Percentiles rank a stretch among this genome's conserved stretches.
phyloP scores from a whole-genome alignment of 306 rosid genomes.

The Glycine tomentella region DNA sequence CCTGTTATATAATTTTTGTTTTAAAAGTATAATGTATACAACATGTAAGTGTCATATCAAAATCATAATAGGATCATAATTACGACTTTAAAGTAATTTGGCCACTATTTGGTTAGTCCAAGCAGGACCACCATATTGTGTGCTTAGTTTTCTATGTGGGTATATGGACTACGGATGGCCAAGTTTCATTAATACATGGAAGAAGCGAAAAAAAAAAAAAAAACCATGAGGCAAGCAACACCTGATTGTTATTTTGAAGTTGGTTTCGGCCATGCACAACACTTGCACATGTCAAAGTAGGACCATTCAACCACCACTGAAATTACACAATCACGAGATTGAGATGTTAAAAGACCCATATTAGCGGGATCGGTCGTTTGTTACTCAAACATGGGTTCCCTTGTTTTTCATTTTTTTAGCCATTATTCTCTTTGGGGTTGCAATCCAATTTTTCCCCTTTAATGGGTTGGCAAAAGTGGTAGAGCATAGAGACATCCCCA shows the following conservation, averaged over 20 bases:
- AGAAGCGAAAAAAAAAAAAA: no score
- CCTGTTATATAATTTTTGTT: not conserved
- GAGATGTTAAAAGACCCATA: slow-evolving; percentile 28
- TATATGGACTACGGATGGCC: slow-evolving; percentile 17
- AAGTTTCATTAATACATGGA: not conserved
- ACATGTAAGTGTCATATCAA: slow-evolving; percentile 21
- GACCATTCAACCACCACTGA: slow-evolving; percentile 36
- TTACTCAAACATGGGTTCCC: slow-evolving; percentile 40
- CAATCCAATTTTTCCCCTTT: slow-evolving; percentile 6
- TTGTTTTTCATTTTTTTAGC: slow-evolving; percentile 22
- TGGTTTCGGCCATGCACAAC: slow-evolving; percentile 35
- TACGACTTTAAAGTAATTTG: slow-evolving; percentile 23
- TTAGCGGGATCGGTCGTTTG: slow-evolving; percentile 24
- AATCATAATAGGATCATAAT: slow-evolving; percentile 36
- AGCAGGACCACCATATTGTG: slow-evolving; percentile 43
- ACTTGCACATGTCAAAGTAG: slow-evolving; percentile 35
- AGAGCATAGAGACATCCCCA: no score
- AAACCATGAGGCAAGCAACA: not conserved
- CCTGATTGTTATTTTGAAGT: slow-evolving; percentile 30
- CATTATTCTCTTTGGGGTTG: slow-evolving; percentile 6
- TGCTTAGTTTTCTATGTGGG: not conserved
- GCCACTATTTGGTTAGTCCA: not conserved
- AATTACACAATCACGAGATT: slow-evolving; percentile 20
- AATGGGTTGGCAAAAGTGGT: no score
- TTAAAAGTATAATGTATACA: not conserved